Base-by-base conservation (phyloP, 805 yeast species). In the Lipomyces chichibuensis region DNA sequence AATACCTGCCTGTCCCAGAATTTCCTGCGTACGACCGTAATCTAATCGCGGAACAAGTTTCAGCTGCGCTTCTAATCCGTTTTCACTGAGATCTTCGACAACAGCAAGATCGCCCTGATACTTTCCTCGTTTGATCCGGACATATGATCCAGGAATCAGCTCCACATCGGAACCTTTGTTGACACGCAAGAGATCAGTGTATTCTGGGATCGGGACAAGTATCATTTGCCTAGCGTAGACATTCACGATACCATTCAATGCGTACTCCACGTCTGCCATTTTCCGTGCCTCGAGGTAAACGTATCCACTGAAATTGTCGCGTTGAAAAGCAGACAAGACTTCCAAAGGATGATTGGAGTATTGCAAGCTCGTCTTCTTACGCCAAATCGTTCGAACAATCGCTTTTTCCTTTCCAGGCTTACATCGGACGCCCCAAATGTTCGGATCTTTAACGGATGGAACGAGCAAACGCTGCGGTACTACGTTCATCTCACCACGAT, bases 371-470 rank as follows among this genome's bases (percentile, higher is more conserved):
- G 88, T 80, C 81, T 91, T 91, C 80, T 93, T 92, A 73, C 93
- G 92, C 79, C 89, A 84, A 60, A 95, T 81, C 71, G 90, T 90
- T 71, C 92, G 86, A 29, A 95, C 97, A 70, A 93, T 82, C 62
- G 92, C 97, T 78, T 91, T 94, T 79, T 95, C 99, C 72, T 89
- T 87, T 60, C 98, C 98, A 43, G 91, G 92, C 75, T 96, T 86
- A 80, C 96, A 92, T 78, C 97, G 87, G 57, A 95, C 87, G 75
- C 97, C 98, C 90, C 97, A 95, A 74, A 95, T 91, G 63, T 92
- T 88, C 8, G 99, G 98, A 76, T 95, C 98, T 74, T 93, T 92
- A 66, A 95, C 97, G 39, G 98, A 92, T 13, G 99, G 99, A 78
- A 95, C 84, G 73, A 95, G 83, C 74, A 95, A 85, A 75, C 97